Evolutionary conservation across 495 filamentous ascomycete species (phyloP).

Genomic region (Mytilinidion resinicola): DNA sequence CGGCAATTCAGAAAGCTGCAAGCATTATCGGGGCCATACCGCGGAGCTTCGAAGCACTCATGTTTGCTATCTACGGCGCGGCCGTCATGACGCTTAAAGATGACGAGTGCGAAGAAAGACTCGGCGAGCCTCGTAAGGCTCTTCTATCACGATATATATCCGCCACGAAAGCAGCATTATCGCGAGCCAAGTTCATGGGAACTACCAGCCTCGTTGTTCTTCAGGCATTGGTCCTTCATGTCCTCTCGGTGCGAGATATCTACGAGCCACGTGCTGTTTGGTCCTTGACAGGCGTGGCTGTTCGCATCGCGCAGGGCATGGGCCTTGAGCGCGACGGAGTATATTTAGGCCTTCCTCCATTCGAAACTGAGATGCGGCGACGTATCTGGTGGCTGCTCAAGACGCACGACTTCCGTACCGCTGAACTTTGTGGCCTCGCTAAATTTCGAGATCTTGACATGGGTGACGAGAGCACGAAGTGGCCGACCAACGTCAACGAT

Average conservation of each 20-base stretch:
- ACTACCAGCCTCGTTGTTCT: conserved; percentile 33
- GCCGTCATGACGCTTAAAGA: conserved; percentile 7
- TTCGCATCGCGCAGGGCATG: conserved; percentile 45
- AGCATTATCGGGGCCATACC: background rate
- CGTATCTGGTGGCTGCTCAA: conserved; percentile 46
- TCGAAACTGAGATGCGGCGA: conserved; percentile 45
- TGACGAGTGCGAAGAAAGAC: conserved; percentile 7
- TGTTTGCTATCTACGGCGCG: conserved; percentile 12
- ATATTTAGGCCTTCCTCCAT: conserved; percentile 39
- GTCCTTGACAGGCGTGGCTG: conserved; percentile 41
- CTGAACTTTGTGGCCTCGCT: conserved; percentile 31
- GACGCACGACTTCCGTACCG: conserved; percentile 37
- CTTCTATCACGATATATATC: conserved; percentile 27
- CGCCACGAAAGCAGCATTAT: conserved; percentile 27
- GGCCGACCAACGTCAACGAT: conserved; percentile 24
- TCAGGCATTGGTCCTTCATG: conserved; percentile 34
- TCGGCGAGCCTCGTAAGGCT: conserved; percentile 8
- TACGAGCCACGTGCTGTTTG: conserved; percentile 37
- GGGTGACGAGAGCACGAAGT: conserved; percentile 9
- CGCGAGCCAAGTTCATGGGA: conserved; percentile 35
- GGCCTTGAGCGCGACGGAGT: conserved; percentile 47
- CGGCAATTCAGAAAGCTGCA: conserved; percentile 7
- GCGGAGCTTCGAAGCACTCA: conserved; percentile 9
- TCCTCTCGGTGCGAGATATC: conserved; percentile 32
- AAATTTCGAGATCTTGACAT: conserved; percentile 25